Evolutionary conservation across 768 basidiomycete species (phyloP), one percentile per base, ranked within the genome.

Genomic region (Cyclocybe cylindracea): DNA sequence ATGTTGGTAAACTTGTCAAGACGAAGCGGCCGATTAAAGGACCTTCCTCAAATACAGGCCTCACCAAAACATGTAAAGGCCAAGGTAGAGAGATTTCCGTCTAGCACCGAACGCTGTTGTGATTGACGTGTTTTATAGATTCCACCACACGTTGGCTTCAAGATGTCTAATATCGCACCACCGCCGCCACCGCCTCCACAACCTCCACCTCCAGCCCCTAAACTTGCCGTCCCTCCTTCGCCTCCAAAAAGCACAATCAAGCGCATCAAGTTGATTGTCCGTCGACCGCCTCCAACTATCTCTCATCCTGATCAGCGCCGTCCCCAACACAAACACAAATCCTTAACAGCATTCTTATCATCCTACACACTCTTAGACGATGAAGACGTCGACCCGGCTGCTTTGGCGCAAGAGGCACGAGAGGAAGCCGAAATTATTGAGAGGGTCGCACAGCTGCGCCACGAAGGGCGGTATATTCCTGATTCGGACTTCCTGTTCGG

Each of bases 291-390:
- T 1, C 83, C 82, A 2, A 62, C 71, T 2, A 71, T 84, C 39
- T 82, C 91, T 10, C 80, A 86, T 65, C 92, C 88, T 0, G 64
- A 63, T 10, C 94, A 97, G 62, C 74, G 74, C 9, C 87, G 90
- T 1, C 74, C 79, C 0, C 68, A 70, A 0, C 70, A 84, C 0
- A 71, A 71, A 42, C 78, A 75, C 10, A 73, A 75, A 0, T 87
- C 88, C 1, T 66, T 94, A 8, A 57, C 71, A 7, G 59, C 70
- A 0, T 81, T 86, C 48, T 70, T 96, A 11, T 67, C 73, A 0
- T 91, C 91, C 0, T 95, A 87, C 62, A 69, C 69, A 36, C 74
- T 71, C 7, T 58, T 87, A 9, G 81, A 76, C 46, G 70, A 78
- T 1, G 55, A 55, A 35, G 78, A 83, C 29, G 67, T 82, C 5